phyloP scores from a whole-genome alignment of 2,329 filamentous ascomycete species.

The Cercospora sojina region DNA sequence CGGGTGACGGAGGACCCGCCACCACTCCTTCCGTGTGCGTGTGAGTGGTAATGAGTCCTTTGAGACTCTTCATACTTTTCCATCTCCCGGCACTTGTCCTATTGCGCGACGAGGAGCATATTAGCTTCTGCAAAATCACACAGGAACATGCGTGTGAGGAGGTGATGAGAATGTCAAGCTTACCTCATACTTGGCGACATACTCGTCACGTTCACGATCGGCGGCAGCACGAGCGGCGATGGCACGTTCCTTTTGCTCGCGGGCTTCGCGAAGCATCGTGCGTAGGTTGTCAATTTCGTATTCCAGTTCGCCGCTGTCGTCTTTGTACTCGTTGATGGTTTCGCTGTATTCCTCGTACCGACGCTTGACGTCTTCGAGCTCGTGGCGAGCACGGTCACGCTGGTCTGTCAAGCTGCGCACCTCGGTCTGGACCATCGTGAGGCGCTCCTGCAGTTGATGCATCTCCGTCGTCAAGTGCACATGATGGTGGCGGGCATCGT shows the following conservation, averaged over 20 bases:
- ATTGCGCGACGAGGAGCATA: background rate
- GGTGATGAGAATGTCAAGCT: background rate
- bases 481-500: slow-evolving; percentile 31
- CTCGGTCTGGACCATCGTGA: slow-evolving; percentile 30
- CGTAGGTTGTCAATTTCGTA: slow-evolving; percentile 35
- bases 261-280: slow-evolving; percentile 31
- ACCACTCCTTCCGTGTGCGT: slow-evolving; percentile 10
- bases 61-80: slow-evolving; percentile 30
- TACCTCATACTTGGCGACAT: slow-evolving; percentile 26
- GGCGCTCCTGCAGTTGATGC: slow-evolving; percentile 29
- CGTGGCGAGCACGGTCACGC: slow-evolving; percentile 29
- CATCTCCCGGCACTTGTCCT: slow-evolving; percentile 33
- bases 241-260: slow-evolving; percentile 36
- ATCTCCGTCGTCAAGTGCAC: slow-evolving; percentile 28
- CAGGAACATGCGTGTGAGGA: slow-evolving; percentile 7
- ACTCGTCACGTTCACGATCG: slow-evolving; percentile 32
- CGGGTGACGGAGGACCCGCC: slow-evolving; percentile 7
- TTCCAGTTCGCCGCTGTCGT: slow-evolving; percentile 31
- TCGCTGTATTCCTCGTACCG: slow-evolving; percentile 35
- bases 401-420: slow-evolving; percentile 25
- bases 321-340: slow-evolving; percentile 28
- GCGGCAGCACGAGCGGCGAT: slow-evolving; percentile 32
- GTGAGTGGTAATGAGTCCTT: slow-evolving; percentile 18
- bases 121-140: background rate
- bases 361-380: slow-evolving; percentile 29